Evolutionary conservation across 1,139 yeast genomes (phyloP).

Genomic region (Arxiozyma heterogenica): DNA sequence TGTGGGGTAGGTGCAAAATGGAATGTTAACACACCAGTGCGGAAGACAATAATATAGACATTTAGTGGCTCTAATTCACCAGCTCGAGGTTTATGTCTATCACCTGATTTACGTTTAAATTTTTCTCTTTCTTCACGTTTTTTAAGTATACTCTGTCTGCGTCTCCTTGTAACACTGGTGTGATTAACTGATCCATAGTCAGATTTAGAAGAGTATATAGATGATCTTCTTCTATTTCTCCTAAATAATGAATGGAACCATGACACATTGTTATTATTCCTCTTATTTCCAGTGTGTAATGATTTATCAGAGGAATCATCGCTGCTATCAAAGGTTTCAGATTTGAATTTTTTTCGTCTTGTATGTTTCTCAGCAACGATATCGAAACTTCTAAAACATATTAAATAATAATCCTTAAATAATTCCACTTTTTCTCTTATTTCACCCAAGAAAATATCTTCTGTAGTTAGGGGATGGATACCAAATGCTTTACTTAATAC

Average conservation of each 20-base stretch:
- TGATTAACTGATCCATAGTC: constrained; percentile 2
- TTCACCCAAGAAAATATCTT: constrained; percentile 89
- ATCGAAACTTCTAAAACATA: constrained; percentile 89
- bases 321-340: constrained; percentile 2
- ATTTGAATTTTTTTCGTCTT: constrained; percentile 32
- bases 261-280: not conserved
- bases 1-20: constrained; percentile 95
- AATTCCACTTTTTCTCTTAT: constrained; percentile 92
- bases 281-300: not conserved
- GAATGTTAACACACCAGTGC: constrained; percentile 83
- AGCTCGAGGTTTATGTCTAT: constrained; percentile 41
- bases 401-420: constrained; percentile 80
- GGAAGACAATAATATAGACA: constrained; percentile 86
- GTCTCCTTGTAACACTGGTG: not conserved
- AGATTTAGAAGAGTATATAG: constrained; percentile 3
- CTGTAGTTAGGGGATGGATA: constrained; percentile 91
- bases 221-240: constrained; percentile 5
- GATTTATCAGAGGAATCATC: constrained; percentile 4
- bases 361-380: constrained; percentile 64
- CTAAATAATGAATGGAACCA: constrained; percentile 4
- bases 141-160: constrained; percentile 19
- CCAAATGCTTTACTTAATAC: constrained; percentile 85
- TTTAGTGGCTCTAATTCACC: constrained; percentile 85
- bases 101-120: constrained; percentile 36
- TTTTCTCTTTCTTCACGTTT: constrained; percentile 32